Base-by-base conservation (phyloP, 768 basidiomycete genomes). In the Mycena galericulata region DNA sequence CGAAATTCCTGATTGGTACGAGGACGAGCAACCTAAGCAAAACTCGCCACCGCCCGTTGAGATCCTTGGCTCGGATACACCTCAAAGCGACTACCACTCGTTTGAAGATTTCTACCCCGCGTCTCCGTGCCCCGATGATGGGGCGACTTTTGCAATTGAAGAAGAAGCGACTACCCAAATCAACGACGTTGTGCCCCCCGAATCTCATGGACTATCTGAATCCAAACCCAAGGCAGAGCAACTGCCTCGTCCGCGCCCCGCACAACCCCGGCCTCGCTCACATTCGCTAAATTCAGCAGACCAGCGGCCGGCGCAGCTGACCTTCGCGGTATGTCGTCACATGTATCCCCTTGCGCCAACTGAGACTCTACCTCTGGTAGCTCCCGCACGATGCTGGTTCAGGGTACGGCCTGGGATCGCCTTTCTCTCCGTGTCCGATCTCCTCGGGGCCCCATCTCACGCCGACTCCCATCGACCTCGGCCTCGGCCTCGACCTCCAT, bases 81-180 rank as follows among this genome's bases (percentile, higher is more conserved):
- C 70, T 29, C 70, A 56, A 59, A 72, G 70, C 36, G 70, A 72
- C 40, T 72, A 72, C 50, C 62, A 65, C 43, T 68, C 70, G 18
- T 30, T 65, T 29, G 58, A 18, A 4, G 67, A 72, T 22, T 65
- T 51, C 27, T 56, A 65, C 46, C 55, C 62, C 9, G 41, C 47
- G 1, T 47, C 70, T 17, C 22, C 62, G 6, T 56, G 59, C 38
- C 56, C 43, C 53, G 43, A 68, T 32, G 55, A 68, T 18, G 26
- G n/a, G n/a, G n/a, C n/a, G n/a, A n/a, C n/a, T n/a, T n/a, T 69
- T 45, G 6, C 43, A 18, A 5, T 29, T 36, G 8, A 6, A 18
- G 59, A 55, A 27, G 40, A 51, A 2, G 60, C 32, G 22, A 34
- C 38, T 17, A 43, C 30, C 12, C 43, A 36, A 47, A 65, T 38